Base-by-base conservation (phyloP, 805 yeast genomes). In the Cyberlindnera meyerae region DNA sequence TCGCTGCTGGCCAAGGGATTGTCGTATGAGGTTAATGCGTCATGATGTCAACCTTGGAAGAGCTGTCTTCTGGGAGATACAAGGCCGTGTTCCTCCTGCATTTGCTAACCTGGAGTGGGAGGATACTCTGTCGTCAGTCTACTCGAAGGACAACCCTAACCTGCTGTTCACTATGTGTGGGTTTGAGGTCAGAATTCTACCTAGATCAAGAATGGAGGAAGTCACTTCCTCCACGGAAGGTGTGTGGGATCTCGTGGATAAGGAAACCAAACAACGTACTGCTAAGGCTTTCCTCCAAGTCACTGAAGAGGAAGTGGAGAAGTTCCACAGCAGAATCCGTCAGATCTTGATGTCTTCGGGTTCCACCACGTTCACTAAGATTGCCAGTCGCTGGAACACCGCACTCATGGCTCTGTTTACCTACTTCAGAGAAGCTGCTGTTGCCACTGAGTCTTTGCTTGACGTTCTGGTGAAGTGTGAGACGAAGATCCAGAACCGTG, bases 261-360 rank as follows among this genome's bases (percentile, higher is more conserved):
- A 40, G 29, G 31, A 35, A 8, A 75, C 95, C 0, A 85, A 82
- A 55, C 95, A 88, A 51, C 68, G 95, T 36, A 87, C 95, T 0
- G 96, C 96, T 0, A 79, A 78, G 48, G 97, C 97, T 0, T 86
- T 65, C 53, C 64, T 93, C 37, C 83, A 85, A 50, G 97, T 93
- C 0, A 73, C 95, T 0, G 78, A 77, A 30, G 86, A 75, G 32
- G 95, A 82, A 34, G 79, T 93, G 28, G 83, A 79, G 18, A 73
- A 73, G 31, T 93, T 93, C 65, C 79, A 82, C 46, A 84, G 83
- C 54, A 71, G 95, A 37, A 81, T 93, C 27, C 71, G 96, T 22
- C 96, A 90, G 52, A 79, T 93, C 33, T 68, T 93, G 49, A 85
- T 93, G 96, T 80, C 96, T 2, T 82, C 97, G 0, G 98, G 98